A percentile compares a stretch with the other conserved stretches of the same genome.
Evolutionary conservation across 73 alveolate genomes (phyloP).

Genomic region (Paraurostyla sp.): DNA sequence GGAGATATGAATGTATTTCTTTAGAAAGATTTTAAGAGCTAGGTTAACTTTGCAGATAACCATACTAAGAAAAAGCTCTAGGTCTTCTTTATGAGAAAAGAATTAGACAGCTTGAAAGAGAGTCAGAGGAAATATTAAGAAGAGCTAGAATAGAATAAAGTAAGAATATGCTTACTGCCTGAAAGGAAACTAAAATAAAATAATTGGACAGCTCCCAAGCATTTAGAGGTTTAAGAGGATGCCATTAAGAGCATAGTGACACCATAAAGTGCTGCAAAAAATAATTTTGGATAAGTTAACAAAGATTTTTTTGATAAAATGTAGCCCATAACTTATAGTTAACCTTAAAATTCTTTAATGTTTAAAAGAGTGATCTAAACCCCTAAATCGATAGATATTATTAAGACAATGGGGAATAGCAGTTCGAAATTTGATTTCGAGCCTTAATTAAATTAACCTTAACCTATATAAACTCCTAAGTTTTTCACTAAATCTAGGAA

Average conservation of each 20-base stretch:
- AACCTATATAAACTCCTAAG: background rate
- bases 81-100: conserved; percentile 4
- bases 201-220: no score
- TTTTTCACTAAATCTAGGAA: background rate
- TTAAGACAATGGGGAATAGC: no score
- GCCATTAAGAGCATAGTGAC: background rate
- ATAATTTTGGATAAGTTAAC: background rate
- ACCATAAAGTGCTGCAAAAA: background rate
- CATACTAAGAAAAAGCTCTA: background rate
- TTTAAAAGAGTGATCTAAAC: no score
- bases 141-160: background rate
- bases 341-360: no score
- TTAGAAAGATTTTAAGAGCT: conserved; percentile 3
- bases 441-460: background rate
- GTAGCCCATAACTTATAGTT: background rate
- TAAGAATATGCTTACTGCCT: no score
- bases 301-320: background rate
- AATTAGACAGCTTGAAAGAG: no score
- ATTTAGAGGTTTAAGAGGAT: no score
- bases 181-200: no score
- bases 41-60: conserved; percentile 29
- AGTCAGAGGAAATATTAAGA: background rate
- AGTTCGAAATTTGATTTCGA: no score
- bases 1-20: conserved; percentile 33
- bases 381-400: no score